These are phyloP conservation scores for Dissophora ornata DNA, from an alignment of 192 early-diverging fungal species.

Conservation along the genomic window DNA sequence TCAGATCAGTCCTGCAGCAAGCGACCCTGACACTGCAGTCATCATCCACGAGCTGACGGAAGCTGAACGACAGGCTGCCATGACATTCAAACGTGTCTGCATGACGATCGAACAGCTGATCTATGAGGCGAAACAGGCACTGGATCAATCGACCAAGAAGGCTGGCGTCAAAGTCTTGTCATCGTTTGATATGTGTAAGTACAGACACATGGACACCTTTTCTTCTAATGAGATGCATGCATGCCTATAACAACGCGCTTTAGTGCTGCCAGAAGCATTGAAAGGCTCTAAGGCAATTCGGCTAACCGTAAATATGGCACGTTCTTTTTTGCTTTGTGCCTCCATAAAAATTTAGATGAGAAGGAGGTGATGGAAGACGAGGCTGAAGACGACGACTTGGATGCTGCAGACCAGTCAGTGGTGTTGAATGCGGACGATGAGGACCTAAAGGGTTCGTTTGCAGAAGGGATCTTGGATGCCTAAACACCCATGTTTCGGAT, in stretches of 20 bases:
- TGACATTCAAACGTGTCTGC: slow-evolving; percentile 44
- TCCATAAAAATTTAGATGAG: slow-evolving; percentile 8
- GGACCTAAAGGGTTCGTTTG: no score
- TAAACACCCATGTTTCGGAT: neutral
- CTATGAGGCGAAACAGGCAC: slow-evolving; percentile 42
- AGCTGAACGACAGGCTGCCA: slow-evolving; percentile 40
- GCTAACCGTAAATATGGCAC: no score
- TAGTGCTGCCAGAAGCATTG: no score
- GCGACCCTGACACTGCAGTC: slow-evolving; percentile 9
- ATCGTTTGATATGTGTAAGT: slow-evolving; percentile 50
- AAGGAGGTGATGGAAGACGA: slow-evolving; percentile 20
- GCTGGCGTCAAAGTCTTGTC: slow-evolving; percentile 51
- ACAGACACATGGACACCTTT: neutral
- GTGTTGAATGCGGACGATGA: slow-evolving; percentile 7
- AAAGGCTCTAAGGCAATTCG: no score
- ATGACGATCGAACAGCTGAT: slow-evolving; percentile 50
- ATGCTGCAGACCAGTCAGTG: slow-evolving; percentile 21
- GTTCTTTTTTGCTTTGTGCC: no score
- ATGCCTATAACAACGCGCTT: no score
- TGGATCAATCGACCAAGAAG: slow-evolving; percentile 36
- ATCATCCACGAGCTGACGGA: slow-evolving; percentile 45
- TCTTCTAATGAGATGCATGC: neutral
- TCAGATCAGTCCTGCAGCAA: neutral
- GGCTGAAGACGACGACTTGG: slow-evolving; percentile 15
- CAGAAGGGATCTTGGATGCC: no score